Base-by-base conservation (phyloP, 179 eudicot species). In the Corrigiola litoralis region DNA sequence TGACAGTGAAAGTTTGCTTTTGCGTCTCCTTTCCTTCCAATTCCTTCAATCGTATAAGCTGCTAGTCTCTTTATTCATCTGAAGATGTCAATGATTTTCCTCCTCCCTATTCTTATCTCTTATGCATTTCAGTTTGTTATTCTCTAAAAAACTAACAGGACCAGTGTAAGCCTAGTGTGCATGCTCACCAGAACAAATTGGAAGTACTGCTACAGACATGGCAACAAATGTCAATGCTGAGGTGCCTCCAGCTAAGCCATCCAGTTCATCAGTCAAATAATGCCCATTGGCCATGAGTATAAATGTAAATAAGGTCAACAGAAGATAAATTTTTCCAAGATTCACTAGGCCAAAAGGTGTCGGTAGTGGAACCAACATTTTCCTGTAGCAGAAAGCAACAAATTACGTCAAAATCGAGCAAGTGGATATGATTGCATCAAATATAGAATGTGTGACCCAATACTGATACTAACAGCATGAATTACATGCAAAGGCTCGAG, bases 181-280 rank as follows among this genome's bases (percentile, higher is more conserved):
- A 58, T 23, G 75, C 90, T 73, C 54, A 92, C 98, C 96, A 20
- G 96, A 66, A 70, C 88, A 85, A 73, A 92, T 89, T 24, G 98
- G 98, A 80, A 92, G 95, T 62, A 89, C 95, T 3, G 88, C 96
- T 51, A 87, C 78, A 8, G 96, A 87, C 98, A 92, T 89, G 53
- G 92, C 98, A 54, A 81, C 80, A 75, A 92, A 87, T 73, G 90
- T 89, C 70, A 92, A 80, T 23, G 98, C 90, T 61, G 98, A 85
- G 46, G 84, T 82, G 36, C 98, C 98, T 63, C 92, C 96, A 64
- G 92, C 92, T 77, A 92, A 76, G 32, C 98, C 96, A 74, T 92
- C 98, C 66, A 87, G 83, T 21, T 81, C 85, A 68, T 92, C 92
- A 25, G 82, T 87, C 61, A 85, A 64, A 63, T 75, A 70, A 56